Base-by-base conservation (phyloP, 2,329 filamentous ascomycete species). In the Lachnellula subtilissima region DNA sequence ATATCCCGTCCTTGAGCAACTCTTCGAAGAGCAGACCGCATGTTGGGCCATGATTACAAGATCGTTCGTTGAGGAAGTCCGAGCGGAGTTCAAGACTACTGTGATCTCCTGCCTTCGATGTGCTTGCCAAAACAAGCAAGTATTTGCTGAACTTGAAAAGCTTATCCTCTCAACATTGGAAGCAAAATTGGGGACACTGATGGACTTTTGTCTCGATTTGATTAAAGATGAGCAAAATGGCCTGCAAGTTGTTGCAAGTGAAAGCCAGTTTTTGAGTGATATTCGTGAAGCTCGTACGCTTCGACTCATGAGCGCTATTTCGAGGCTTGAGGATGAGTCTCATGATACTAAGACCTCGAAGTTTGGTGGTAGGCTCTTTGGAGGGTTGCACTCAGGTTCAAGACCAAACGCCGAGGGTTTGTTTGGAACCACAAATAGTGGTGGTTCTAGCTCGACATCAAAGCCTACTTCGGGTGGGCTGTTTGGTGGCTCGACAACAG, bases 11-110 rank as follows among this genome's bases (percentile, higher is more conserved):
- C 22, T 53, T 17, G 43, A 53, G 23, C 25, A 32, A 15, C 42
- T 53, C 4, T 53, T 48, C 42, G 51, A 40, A 17, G 51, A 53
- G 17, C 51, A 53, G 43, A 53, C 43, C 12, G 42, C n/a, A 12
- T 1, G 2, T 11, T 53, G 51, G 51, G 17, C 17, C 14, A 9
- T 1, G 6, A 53, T 53, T 9, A 53, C 43, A 5, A 14, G 15
- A 1, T 2, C 1, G 4, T 53, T 53, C 14, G 39, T 53, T 4
- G 15, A 48, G 15, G 7, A 17, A n/a, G 51, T 48, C 4, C 17
- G 47, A 23, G 1, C 8, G 28, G 12, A 22, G 14, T 53, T 53
- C 19, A n/a, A 4, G 4, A 2, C 19, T 25, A 28, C 32, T 14
- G n/a, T 53, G 3, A 5, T 15, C 4, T 39, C 47, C 32, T 53